Conservation (phyloP, 2,329 filamentous ascomycete genomes). For the Onygenales sp. region DNA sequence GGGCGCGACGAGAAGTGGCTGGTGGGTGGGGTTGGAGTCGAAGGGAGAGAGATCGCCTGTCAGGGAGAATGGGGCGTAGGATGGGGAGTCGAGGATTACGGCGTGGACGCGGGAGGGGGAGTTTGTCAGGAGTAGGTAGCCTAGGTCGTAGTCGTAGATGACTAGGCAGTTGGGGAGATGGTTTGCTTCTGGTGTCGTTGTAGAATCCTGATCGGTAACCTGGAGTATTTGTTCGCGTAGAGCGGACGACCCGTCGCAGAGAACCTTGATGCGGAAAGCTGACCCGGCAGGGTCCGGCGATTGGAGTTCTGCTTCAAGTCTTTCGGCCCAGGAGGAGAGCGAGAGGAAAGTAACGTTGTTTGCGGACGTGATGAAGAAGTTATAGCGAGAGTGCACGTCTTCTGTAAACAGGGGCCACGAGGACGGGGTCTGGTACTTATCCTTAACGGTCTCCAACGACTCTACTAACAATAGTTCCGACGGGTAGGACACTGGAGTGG, state of each 20-base stretch:
- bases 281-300: conserved; percentile 42
- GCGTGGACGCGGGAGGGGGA: conserved; percentile 41
- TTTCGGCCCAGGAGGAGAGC: conserved; percentile 46
- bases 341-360: conserved; percentile 47
- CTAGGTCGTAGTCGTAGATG: conserved; percentile 47
- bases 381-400: conserved; percentile 47
- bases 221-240: conserved; percentile 40
- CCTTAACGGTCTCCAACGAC: conserved; percentile 32
- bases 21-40: conserved; percentile 17
- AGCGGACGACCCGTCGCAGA: conserved; percentile 44
- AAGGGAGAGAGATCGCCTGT: conserved; percentile 18
- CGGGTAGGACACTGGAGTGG: conserved; percentile 30
- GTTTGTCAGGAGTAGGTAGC: conserved; percentile 47
- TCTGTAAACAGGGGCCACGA: conserved; percentile 47
- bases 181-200: conserved; percentile 16
- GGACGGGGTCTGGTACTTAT: conserved; percentile 15
- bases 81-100: conserved; percentile 42
- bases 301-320: conserved; percentile 48
- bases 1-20: conserved; percentile 20
- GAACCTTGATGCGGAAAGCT: conserved; percentile 46
- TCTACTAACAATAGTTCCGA: conserved; percentile 37
- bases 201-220: conserved; percentile 20
- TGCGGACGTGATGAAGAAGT: conserved; percentile 49
- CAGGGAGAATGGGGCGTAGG: conserved; percentile 19
- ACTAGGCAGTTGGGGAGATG: conserved; percentile 42